Base-by-base conservation (phyloP, 768 basidiomycete genomes). In the Kwoniella europaea region DNA sequence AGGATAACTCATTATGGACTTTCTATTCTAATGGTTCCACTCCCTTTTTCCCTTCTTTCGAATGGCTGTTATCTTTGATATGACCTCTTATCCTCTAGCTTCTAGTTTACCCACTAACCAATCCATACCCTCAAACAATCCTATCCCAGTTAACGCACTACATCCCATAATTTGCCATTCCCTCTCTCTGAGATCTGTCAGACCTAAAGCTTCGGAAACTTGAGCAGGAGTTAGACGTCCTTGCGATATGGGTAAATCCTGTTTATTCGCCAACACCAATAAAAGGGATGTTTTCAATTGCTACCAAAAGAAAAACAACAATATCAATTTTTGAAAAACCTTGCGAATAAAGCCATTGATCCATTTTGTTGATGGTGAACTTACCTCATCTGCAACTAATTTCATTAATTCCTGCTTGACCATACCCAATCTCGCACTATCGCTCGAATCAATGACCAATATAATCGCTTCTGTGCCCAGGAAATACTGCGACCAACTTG, bases 91-190 rank as follows among this genome's bases (percentile, higher is more conserved):
- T 41, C 57, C 57, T 29, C 68, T 63, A 67, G 62, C 59, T n/a
- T 69, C 74, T 27, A 82, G 58, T 63, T 82, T 82, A 0, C 72
- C 68, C 1, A 82, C 81, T 62, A 82, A 58, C 81, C 81, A 82
- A 71, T 82, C 81, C 81, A 82, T 78, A 1, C 81, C 81, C 58
- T 82, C 81, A 52, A 82, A 78, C 53, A 82, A 63, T 4, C 81
- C 81, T 42, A 69, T 29, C 3, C 81, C 81, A 16, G 78, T 81
- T 61, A 82, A 73, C 20, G 81, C 81, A 62, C 78, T 79, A 68
- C 79, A 79, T 57, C 81, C 81, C 76, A 81, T 78, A 58, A 82
- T 82, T 71, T 82, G 81, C 81, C 81, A 82, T 69, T 82, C 81
- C 55, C 83, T 72, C 59, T 84, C 82, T 35, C 78, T 66, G 55